These are phyloP conservation scores for Pseudodiploospora longispora DNA, from an alignment of 2,329 filamentous ascomycete genomes.

Conservation along the genomic window DNA sequence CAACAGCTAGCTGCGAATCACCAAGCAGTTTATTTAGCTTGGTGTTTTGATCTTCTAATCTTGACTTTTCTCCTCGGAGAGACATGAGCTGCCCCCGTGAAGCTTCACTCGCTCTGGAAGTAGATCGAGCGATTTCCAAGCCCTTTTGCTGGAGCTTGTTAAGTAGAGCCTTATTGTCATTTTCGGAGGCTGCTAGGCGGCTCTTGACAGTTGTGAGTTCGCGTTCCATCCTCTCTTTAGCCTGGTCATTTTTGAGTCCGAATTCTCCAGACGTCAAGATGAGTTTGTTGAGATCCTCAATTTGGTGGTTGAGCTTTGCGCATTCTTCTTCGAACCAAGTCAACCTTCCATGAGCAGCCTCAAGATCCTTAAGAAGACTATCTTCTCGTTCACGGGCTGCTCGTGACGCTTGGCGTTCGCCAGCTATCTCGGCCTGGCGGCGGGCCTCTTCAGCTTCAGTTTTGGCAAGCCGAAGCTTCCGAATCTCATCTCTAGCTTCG, in stretches of 20 bases:
- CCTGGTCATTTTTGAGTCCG: conserved; percentile 82
- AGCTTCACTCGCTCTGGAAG: conserved; percentile 75
- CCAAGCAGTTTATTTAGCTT: conserved; percentile 77
- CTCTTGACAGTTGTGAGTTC: conserved; percentile 89
- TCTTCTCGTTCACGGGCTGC: conserved; percentile 74
- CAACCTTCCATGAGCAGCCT: conserved; percentile 67
- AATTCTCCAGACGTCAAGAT: conserved; percentile 87
- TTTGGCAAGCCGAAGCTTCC: conserved; percentile 73
- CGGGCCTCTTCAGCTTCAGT: conserved; percentile 79
- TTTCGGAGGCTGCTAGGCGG: conserved; percentile 82
- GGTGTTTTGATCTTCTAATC: conserved; percentile 73
- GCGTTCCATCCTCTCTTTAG: conserved; percentile 85
- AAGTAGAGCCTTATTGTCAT: conserved; percentile 88
- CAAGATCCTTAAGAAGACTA: conserved; percentile 69
- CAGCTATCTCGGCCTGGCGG: conserved; percentile 69
- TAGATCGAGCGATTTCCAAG: conserved; percentile 86
- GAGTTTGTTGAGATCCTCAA: conserved; percentile 78
- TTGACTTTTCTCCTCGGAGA: conserved; percentile 75
- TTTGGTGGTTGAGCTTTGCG: conserved; percentile 64
- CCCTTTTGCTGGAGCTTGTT: conserved; percentile 98
- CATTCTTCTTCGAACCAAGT: conserved; percentile 76
- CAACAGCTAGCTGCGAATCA: conserved; percentile 74
- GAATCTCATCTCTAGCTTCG: conserved; percentile 79
- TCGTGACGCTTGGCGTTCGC: conserved; percentile 70
- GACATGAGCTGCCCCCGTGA: conserved; percentile 68